Evolutionary conservation across 352 stramenopile species (phyloP), one percentile per base, ranked within the genome.

Genomic region (Phytophthora pseudosyringae): DNA sequence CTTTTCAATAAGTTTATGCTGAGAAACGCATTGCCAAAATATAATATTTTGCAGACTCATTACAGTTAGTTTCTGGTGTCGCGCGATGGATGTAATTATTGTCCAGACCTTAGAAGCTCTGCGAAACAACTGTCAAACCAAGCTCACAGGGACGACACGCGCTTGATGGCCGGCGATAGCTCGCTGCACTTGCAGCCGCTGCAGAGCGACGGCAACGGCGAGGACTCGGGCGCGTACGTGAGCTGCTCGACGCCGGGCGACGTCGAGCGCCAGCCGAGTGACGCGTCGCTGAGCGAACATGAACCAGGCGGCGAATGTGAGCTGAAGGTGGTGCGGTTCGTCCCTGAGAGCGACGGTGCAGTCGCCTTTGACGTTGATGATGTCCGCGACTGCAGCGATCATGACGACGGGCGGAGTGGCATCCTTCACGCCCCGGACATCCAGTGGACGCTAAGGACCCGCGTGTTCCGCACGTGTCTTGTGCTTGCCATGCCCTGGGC

Each of bases 401-500:
- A n/a, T 8, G 46, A 61, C 16, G 61, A 72, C 15, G 52, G 43
- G 36, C 12, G 55, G 21, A 44, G 32, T 8, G 13, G 16, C 29
- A 52, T 52, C 29, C 49, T 63, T 2, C 49, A 55, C 21, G 32
- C 39, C 1, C 26, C 50, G 1, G 59, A 68, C 35, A 64, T 72
- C 12, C 51, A 72, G 39, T 72, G 64, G 64, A 72, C 64, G 0
- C 21, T 72, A 21, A 44, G 28, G 45, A 72, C 64, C 0, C 64
- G 64, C 1, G 50, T 73, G 12, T 78, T 86, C 53, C 63, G 69
- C 56, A 90, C 80, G 38, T 90, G 85, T 53, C 75, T 92, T 8
- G 80, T 94, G 29, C 68, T 94, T 7, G 81, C 75, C 40, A 83
- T 91, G 76, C 85, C 85, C 3, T 94, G 83, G 83, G 75, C 77